These are phyloP conservation scores for Coriaria nepalensis DNA, from an alignment of 306 rosid genomes.

Conservation along the genomic window DNA sequence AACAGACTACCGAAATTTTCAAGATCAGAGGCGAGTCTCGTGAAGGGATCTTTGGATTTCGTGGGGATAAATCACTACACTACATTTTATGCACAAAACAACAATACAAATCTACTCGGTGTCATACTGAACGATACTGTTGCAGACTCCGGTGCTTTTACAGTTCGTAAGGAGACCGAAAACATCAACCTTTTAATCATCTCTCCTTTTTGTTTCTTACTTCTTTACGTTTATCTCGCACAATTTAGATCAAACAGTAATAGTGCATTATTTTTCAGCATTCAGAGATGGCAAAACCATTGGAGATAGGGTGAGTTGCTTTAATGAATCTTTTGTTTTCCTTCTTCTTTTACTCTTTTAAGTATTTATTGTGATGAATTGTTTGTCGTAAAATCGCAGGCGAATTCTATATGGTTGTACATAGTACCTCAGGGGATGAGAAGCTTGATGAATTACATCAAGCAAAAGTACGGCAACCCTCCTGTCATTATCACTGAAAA, in stretches of 20 bases:
- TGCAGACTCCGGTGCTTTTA: conserved; percentile 57
- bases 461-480: conserved; percentile 66
- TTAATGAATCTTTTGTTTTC: too few relatives aligned
- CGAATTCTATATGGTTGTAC: conserved; percentile 67
- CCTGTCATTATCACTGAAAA: conserved; percentile 71
- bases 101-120: conserved; percentile 15
- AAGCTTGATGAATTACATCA: conserved; percentile 53
- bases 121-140: conserved; percentile 28
- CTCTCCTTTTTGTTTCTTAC: conserved; percentile 3
- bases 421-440: conserved; percentile 75
- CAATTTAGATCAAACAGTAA: too few relatives aligned
- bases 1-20: conserved; percentile 54
- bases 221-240: too few relatives aligned
- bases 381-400: conserved; percentile 43
- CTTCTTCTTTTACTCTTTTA: not conserved
- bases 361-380: not conserved
- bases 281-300: conserved; percentile 49
- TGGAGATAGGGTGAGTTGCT: conserved; percentile 47
- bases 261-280: conserved; percentile 44
- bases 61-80: conserved; percentile 95
- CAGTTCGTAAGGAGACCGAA: conserved; percentile 58
- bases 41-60: conserved; percentile 76
- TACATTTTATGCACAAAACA: conserved; percentile 42
- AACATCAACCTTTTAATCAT: not conserved
- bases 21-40: conserved; percentile 21